Evolutionary conservation across 164 flowering plant genomes (phyloP).

Genomic region (Nymphaea thermarum): DNA sequence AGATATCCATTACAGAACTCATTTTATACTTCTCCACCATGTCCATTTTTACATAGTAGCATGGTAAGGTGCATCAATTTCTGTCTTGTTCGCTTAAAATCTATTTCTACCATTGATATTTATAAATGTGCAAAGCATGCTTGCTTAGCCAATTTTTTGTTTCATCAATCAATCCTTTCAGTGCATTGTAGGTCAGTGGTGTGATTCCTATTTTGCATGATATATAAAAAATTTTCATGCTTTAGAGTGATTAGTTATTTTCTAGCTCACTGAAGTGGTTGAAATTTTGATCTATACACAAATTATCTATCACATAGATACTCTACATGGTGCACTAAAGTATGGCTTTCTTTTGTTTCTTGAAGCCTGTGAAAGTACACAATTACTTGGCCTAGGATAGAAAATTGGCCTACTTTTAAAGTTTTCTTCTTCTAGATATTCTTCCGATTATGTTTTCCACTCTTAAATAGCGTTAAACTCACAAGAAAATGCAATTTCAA

Average conservation of each 20-base stretch:
- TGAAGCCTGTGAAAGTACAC: neutral
- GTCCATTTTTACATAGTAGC: too few species aligned
- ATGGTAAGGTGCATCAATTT: too few species aligned
- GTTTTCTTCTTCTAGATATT: neutral
- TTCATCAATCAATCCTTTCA: too few species aligned
- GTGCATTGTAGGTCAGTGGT: too few species aligned
- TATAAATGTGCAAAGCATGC: too few species aligned
- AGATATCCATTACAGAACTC: too few species aligned
- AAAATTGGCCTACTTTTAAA: neutral
- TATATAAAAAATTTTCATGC: too few species aligned
- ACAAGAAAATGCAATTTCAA: constrained; percentile 66
- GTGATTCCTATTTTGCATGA: too few species aligned
- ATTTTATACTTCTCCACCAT: too few species aligned
- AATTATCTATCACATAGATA: neutral
- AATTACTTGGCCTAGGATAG: neutral
- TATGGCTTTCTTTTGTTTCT: neutral
- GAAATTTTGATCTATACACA: neutral
- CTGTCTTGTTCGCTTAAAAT: too few species aligned
- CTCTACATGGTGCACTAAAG: neutral
- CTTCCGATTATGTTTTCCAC: constrained; percentile 2
- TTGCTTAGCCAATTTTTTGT: too few species aligned
- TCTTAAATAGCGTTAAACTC: constrained; percentile 88
- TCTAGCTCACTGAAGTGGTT: neutral
- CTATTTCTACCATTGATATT: too few species aligned
- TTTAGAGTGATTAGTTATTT: neutral